These are phyloP conservation scores for Kodamaea fukazawae DNA, from an alignment of 805 yeast genomes.

Conservation along the genomic window DNA sequence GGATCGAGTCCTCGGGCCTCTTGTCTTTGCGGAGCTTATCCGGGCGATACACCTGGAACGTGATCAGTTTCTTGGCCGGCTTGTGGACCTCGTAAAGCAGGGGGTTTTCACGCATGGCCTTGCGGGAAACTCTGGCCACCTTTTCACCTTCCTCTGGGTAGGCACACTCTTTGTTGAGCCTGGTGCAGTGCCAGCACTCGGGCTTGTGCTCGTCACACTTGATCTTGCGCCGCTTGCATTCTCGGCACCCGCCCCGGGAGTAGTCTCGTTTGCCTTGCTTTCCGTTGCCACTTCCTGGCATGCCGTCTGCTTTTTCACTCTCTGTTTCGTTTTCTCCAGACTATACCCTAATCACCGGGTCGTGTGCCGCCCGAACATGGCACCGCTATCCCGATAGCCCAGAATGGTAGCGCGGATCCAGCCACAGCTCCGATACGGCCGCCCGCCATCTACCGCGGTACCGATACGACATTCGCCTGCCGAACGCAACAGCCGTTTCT, in stretches of 20 bases:
- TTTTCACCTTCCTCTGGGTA: constrained; percentile 38
- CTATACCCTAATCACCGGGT: no score
- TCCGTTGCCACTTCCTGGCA: no score
- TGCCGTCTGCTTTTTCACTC: no score
- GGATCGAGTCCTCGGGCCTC: no score
- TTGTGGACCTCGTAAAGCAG: constrained; percentile 2
- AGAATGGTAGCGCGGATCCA: no score
- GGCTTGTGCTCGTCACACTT: constrained; percentile 39
- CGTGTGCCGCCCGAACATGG: no score
- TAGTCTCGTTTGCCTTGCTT: constrained; percentile 18
- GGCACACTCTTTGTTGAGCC: constrained; percentile 31
- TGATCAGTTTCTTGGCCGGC: constrained; percentile 1
- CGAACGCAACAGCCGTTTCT: no score
- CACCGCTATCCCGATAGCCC: no score
- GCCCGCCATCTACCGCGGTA: no score
- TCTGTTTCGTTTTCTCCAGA: no score
- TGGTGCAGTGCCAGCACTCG: constrained; percentile 31
- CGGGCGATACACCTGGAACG: constrained; percentile 7
- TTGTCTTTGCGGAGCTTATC: not conserved
- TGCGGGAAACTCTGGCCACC: constrained; percentile 27
- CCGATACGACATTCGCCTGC: no score
- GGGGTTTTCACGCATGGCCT: constrained; percentile 6
- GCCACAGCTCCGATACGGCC: no score
- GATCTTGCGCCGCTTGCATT: constrained; percentile 43
- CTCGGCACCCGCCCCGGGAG: constrained; percentile 40